Percentiles rank a stretch among this genome's conserved stretches.
Conservation (phyloP, 768 basidiomycete species). For the Galerina sulciceps region DNA sequence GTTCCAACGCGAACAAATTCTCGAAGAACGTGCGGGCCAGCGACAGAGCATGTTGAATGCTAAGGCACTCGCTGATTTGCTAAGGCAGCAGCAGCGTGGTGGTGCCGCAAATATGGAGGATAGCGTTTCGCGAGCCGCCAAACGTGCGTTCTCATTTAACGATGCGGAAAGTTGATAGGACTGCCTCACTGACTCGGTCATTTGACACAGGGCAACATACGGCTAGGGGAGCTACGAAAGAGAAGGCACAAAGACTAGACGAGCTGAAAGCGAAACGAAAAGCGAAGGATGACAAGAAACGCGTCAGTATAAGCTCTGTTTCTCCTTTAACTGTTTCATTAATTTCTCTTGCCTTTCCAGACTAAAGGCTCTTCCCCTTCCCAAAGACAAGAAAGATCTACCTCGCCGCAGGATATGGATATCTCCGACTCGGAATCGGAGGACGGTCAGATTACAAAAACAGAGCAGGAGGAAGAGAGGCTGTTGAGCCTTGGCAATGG, state of each 20-base stretch:
- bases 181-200: neutral
- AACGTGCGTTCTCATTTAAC: slow-evolving; percentile 54
- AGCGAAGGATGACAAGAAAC: slow-evolving; percentile 87
- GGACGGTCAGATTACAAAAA: slow-evolving; percentile 77
- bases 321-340: neutral
- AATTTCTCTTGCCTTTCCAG: slow-evolving; percentile 33
- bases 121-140: slow-evolving; percentile 71
- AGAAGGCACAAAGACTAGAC: slow-evolving; percentile 78
- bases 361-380: slow-evolving; percentile 46
- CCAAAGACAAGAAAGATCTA: slow-evolving; percentile 72
- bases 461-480: slow-evolving; percentile 75
- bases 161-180: neutral
- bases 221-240: slow-evolving; percentile 74
- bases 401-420: slow-evolving; percentile 87
- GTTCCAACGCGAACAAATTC: slow-evolving; percentile 85
- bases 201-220: slow-evolving; percentile 69
- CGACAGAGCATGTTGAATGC: slow-evolving; percentile 77
- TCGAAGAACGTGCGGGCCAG: slow-evolving; percentile 81
- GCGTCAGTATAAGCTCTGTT: slow-evolving; percentile 49
- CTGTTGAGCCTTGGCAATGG: slow-evolving; percentile 20
- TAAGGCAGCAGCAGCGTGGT: slow-evolving; percentile 62
- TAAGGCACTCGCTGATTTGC: slow-evolving; percentile 73
- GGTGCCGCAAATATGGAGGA: slow-evolving; percentile 53
- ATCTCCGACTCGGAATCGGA: slow-evolving; percentile 87
- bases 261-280: slow-evolving; percentile 87